Conservation (phyloP, 352 stramenopile species). For the Phytophthora pluvialis region DNA sequence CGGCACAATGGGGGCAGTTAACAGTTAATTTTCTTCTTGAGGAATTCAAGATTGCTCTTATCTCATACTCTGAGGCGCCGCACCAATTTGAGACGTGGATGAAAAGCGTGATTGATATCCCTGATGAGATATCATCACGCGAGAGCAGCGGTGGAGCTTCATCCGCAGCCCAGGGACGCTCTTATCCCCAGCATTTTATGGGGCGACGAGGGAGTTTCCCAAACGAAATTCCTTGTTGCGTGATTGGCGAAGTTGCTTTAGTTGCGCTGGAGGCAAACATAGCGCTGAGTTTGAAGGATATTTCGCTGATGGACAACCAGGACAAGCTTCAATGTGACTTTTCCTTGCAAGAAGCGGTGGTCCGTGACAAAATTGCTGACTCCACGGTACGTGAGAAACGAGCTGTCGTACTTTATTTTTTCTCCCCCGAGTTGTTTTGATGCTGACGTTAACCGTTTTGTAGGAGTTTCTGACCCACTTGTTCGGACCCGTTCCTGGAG, state of each 20-base stretch:
- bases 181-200: constrained; percentile 42
- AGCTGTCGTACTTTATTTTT: constrained; percentile 1
- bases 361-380: constrained; percentile 58
- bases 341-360: constrained; percentile 46
- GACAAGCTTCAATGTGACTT: constrained; percentile 48
- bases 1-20: constrained; percentile 21
- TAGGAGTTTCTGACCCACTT: constrained; percentile 51
- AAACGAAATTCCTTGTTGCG: constrained; percentile 39
- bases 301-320: constrained; percentile 2
- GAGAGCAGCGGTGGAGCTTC: constrained; percentile 40
- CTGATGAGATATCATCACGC: constrained; percentile 43
- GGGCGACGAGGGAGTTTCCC: constrained; percentile 37
- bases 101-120: constrained; percentile 47
- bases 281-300: constrained; percentile 17
- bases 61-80: constrained; percentile 50
- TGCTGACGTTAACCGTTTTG: constrained; percentile 19
- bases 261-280: constrained; percentile 34
- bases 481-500: constrained; percentile 43
- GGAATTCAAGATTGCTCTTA: constrained; percentile 57
- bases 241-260: constrained; percentile 48
- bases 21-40: constrained; percentile 43
- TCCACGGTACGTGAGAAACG: constrained; percentile 39
- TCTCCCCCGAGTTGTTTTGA: constrained; percentile 1
- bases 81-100: constrained; percentile 64
- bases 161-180: constrained; percentile 27